Evolutionary conservation across 352 stramenopile genomes (phyloP).

Genomic region (Phytophthora tentaculata): DNA sequence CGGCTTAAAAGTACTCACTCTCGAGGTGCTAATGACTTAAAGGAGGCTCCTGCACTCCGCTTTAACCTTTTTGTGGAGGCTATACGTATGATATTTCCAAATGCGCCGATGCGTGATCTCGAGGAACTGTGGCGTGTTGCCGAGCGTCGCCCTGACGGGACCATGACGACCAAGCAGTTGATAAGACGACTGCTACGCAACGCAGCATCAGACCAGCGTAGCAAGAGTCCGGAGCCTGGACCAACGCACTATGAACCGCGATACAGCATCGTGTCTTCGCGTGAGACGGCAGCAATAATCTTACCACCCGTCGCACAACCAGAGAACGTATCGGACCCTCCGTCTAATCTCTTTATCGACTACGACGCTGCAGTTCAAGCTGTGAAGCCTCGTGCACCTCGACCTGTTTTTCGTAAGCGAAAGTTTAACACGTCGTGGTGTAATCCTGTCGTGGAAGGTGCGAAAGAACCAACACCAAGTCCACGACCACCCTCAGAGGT

Average conservation of each 20-base stretch:
- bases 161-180: constrained; percentile 34
- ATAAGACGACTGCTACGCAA: constrained; percentile 26
- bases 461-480: constrained; percentile 3
- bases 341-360: constrained; percentile 75
- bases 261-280: constrained; percentile 52
- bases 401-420: constrained; percentile 60
- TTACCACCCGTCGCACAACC: constrained; percentile 44
- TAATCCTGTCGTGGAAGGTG: constrained; percentile 53
- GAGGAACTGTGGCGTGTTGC: constrained; percentile 61
- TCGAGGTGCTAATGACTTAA: neutral
- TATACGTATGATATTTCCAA: constrained; percentile 60
- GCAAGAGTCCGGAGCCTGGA: constrained; percentile 62
- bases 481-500: constrained; percentile 10
- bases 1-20: constrained; percentile 32
- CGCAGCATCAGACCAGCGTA: constrained; percentile 28
- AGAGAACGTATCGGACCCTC: constrained; percentile 37
- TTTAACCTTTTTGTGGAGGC: constrained; percentile 50
- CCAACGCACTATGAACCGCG: constrained; percentile 72
- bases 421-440: constrained; percentile 79
- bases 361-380: constrained; percentile 66
- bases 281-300: constrained; percentile 50
- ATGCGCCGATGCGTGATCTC: constrained; percentile 53
- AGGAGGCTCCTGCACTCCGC: constrained; percentile 17
- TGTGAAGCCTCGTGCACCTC: constrained; percentile 54
- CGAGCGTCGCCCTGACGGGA: constrained; percentile 25